Evolutionary conservation across 148 eudicot species (phyloP).

Genomic region (Diospyros kaki): DNA sequence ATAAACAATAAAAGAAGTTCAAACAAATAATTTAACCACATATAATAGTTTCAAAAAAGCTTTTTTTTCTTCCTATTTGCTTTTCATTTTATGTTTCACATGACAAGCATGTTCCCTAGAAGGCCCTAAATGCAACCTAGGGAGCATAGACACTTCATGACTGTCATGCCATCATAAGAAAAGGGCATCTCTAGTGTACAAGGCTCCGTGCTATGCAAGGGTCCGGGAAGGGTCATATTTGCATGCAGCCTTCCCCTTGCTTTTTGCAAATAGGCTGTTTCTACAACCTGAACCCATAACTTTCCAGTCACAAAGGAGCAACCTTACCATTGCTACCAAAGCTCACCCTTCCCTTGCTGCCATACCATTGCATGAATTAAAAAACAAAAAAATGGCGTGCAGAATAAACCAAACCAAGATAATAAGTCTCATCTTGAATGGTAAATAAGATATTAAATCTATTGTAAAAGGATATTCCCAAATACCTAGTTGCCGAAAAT

Average conservation of each 20-base stretch:
- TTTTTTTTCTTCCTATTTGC: not conserved
- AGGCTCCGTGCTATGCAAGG: too few species aligned
- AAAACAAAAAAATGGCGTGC: not conserved
- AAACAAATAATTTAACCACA: not conserved
- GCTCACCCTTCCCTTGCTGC: too few species aligned
- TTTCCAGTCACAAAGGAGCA: too few species aligned
- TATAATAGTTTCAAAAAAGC: not conserved
- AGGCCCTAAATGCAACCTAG: not conserved
- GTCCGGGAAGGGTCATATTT: too few species aligned
- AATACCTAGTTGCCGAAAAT: conserved; percentile 89
- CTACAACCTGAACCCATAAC: too few species aligned
- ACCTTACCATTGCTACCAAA: too few species aligned
- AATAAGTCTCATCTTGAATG: not conserved
- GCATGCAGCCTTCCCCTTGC: too few species aligned
- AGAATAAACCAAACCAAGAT: not conserved
- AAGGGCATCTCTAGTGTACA: too few species aligned
- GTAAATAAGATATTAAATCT: not conserved
- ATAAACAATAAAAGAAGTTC: not conserved
- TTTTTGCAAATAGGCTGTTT: too few species aligned
- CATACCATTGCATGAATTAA: too few species aligned
- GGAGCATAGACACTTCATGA: too few species aligned
- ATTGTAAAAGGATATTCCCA: not conserved
- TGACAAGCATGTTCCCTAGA: not conserved
- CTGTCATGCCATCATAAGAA: too few species aligned
- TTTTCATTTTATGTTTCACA: not conserved